Percentiles rank a stretch among this genome's conserved stretches.
These are phyloP conservation scores for Isabelozyma pseudorhagii DNA, from an alignment of 805 yeast species.

Conservation along the genomic window DNA sequence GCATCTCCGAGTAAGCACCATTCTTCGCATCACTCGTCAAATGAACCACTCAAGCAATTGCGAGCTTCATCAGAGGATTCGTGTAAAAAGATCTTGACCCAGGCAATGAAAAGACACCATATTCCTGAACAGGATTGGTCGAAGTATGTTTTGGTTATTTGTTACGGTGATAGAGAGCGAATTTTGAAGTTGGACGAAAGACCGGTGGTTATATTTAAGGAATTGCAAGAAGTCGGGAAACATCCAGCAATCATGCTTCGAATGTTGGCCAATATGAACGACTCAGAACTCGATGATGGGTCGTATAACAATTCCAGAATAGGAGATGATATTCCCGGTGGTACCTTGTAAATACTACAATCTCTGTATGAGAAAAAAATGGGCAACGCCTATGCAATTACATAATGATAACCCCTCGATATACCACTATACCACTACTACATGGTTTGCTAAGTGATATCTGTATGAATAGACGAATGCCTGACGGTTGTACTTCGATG, in stretches of 20 bases:
- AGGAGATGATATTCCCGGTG: slow-evolving; percentile 45
- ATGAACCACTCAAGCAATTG: slow-evolving; percentile 77
- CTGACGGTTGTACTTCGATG: too few species aligned
- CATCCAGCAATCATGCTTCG: slow-evolving; percentile 92
- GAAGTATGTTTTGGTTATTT: slow-evolving; percentile 82
- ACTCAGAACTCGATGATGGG: slow-evolving; percentile 21
- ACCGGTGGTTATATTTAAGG: slow-evolving; percentile 84
- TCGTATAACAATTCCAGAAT: slow-evolving; percentile 37
- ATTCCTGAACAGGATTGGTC: slow-evolving; percentile 79
- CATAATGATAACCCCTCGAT: too few species aligned
- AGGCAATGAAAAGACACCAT: slow-evolving; percentile 83
- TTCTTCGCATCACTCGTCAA: slow-evolving; percentile 7
- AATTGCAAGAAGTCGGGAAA: slow-evolving; percentile 76
- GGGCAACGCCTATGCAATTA: too few species aligned
- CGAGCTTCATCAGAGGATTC: slow-evolving; percentile 89
- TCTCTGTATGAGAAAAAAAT: too few species aligned
- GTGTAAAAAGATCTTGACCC: slow-evolving; percentile 80
- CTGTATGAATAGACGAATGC: too few species aligned
- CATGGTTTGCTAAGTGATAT: too few species aligned
- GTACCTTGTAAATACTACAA: slow-evolving; percentile 23
- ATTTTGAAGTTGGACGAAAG: slow-evolving; percentile 79
- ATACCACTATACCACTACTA: too few species aligned
- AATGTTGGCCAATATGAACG: slow-evolving; percentile 53
- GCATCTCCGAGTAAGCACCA: background rate
- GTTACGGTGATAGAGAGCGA: slow-evolving; percentile 88